Evolutionary conservation across 768 basidiomycete species (phyloP).

Genomic region (Suillus hirtellus): DNA sequence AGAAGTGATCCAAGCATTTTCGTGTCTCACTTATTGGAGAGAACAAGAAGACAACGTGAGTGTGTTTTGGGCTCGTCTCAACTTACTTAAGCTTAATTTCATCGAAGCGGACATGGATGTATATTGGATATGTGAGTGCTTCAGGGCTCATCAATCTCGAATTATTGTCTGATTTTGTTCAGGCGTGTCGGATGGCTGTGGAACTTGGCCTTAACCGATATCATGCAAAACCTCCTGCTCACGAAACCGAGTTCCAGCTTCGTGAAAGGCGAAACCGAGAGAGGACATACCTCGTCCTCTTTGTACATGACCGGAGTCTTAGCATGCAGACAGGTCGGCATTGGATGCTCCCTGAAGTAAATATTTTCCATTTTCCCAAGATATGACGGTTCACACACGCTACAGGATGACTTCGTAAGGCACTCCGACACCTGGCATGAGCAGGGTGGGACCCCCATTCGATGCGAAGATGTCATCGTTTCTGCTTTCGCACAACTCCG

Average conservation of each 20-base stretch:
- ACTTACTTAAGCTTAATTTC: slow-evolving; percentile 17
- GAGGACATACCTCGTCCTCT: slow-evolving; percentile 83
- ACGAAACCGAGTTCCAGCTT: slow-evolving; percentile 65
- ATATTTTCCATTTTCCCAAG: neutral
- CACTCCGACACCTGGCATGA: slow-evolving; percentile 73
- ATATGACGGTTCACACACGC: slow-evolving; percentile 14
- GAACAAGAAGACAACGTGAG: slow-evolving; percentile 81
- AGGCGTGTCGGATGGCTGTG: slow-evolving; percentile 89
- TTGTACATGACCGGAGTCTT: slow-evolving; percentile 83
- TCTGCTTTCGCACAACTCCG: slow-evolving; percentile 77
- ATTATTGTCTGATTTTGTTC: slow-evolving; percentile 9
- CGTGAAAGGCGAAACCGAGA: slow-evolving; percentile 83
- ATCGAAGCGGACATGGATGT: slow-evolving; percentile 77
- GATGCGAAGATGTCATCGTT: slow-evolving; percentile 82
- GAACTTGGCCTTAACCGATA: slow-evolving; percentile 81
- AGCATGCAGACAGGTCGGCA: slow-evolving; percentile 84
- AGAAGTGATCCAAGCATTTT: slow-evolving; percentile 87
- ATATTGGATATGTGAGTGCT: slow-evolving; percentile 75
- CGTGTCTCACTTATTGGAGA: slow-evolving; percentile 88
- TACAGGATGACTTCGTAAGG: slow-evolving; percentile 68
- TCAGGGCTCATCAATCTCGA: neutral
- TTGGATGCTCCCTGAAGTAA: slow-evolving; percentile 84
- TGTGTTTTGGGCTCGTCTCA: slow-evolving; percentile 15
- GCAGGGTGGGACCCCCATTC: slow-evolving; percentile 47
- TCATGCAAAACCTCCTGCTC: slow-evolving; percentile 48